Conservation (phyloP, 2,329 filamentous ascomycete species). For the Zymoseptoria crescenta region DNA sequence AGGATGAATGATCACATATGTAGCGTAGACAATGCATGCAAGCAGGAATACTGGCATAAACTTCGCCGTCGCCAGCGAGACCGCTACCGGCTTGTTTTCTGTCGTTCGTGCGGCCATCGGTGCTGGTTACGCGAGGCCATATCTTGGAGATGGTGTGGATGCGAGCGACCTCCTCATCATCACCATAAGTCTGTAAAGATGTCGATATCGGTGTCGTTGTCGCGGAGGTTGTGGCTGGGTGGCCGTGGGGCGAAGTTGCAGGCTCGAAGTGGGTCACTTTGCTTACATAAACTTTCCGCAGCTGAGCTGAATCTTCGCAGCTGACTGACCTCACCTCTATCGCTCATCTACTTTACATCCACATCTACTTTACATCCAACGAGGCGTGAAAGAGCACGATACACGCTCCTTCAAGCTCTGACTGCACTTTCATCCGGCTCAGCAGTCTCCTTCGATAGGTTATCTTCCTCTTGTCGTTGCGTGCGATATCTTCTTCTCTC, state of each 20-base stretch:
- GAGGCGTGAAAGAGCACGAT: no score
- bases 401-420: not conserved
- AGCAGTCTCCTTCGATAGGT: not conserved
- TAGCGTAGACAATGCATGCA: constrained; percentile 23
- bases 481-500: not conserved
- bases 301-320: no score
- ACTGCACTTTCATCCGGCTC: not conserved
- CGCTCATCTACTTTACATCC: no score
- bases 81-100: not conserved
- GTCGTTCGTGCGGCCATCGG: not conserved
- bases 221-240: not conserved
- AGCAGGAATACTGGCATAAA: constrained; percentile 24
- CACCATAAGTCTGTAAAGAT: not conserved
- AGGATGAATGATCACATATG: constrained; percentile 26
- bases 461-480: not conserved
- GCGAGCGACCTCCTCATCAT: not conserved
- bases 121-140: not conserved
- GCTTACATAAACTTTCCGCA: not conserved
- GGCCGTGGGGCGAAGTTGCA: not conserved
- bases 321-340: not conserved
- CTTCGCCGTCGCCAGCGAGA: constrained; percentile 21
- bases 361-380: no score
- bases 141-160: not conserved
- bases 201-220: not conserved
- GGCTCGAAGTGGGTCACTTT: not conserved